Evolutionary conservation across 257 asterid genomes (phyloP), one percentile per base, ranked within the genome.

Genomic region (Paraleonurus japonicus): DNA sequence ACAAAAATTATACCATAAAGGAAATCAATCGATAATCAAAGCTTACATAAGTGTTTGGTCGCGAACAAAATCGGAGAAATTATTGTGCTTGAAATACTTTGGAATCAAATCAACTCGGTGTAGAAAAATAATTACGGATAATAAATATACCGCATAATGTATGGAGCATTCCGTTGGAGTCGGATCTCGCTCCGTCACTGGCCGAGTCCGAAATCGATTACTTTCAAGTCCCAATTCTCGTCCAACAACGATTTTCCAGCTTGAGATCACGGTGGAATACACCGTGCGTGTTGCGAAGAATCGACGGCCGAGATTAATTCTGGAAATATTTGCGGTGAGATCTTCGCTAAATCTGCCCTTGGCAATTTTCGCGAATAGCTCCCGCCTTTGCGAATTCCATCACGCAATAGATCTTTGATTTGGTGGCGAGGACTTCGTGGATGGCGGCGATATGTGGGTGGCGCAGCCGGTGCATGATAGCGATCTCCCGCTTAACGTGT

Each of bases 211-310:
- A 90, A 90, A 75, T 90, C 97, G 12, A 96, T 79, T 58, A 90
- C 80, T 45, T 85, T 88, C 35, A 90, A 59, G 7, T 82, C 87
- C 89, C 87, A 86, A 69, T 87, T 85, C 4, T 88, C 96, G 79
- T 90, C 96, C 10, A 90, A 74, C 2, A 90, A 69, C 35, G 78
- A 68, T 90, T 90, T 48, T 90, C 97, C 15, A 88, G 97, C 78
- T 90, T 90, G 19, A 90, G 67, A 27, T 90, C 97, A 0, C 97
- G 88, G 81, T 90, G 97, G 87, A 77, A 90, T n/a, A 90, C 84
- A 71, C 97, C 97, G 74, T 78, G 89, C 2, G 92, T 78, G 78
- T 90, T 96, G 76, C 97, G n/a, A 90, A 70, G 82, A 87, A 0
- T 77, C 86, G 57, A 90, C 84, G 69, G 96, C 94, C 57, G 92